A percentile compares a stretch with the other conserved stretches of the same genome.
phyloP scores from a whole-genome alignment of 306 rosid species.

The Cucumis melo region DNA sequence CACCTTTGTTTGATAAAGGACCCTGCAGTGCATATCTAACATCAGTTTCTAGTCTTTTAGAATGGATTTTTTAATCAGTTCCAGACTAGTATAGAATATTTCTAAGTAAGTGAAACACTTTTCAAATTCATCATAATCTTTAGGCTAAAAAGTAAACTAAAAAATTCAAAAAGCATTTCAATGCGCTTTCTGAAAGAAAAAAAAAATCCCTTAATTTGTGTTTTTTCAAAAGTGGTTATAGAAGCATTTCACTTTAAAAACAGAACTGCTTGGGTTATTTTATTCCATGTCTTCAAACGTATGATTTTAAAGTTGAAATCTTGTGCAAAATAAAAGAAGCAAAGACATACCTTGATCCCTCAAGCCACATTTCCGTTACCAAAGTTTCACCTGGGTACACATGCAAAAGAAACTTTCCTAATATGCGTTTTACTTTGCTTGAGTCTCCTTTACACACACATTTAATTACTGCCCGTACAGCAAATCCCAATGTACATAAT shows the following conservation, averaged over 20 bases:
- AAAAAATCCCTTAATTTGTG: background rate
- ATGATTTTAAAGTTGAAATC: background rate
- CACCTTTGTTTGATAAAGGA: constrained; percentile 58
- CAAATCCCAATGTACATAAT: constrained; percentile 80
- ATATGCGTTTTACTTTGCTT: constrained; percentile 44
- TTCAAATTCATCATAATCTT: background rate
- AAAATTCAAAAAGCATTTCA: background rate
- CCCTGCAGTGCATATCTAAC: constrained; percentile 37
- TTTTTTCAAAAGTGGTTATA: background rate
- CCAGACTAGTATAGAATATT: background rate
- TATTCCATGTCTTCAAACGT: background rate
- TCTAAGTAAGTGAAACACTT: background rate
- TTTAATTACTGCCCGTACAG: constrained; percentile 78
- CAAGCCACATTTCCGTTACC: constrained; percentile 91
- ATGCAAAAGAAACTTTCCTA: constrained; percentile 71
- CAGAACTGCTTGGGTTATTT: background rate
- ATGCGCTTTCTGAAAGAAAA: background rate
- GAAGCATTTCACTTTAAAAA: background rate
- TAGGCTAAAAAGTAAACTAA: background rate
- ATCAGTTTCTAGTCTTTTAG: background rate
- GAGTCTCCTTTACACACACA: constrained; percentile 68
- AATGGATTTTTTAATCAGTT: background rate
- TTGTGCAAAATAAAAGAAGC: background rate
- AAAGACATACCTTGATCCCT: constrained; percentile 42
- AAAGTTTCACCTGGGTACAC: constrained; percentile 90